Percentiles rank a stretch among this genome's conserved stretches.
phyloP scores from a whole-genome alignment of 768 basidiomycete species.

The Boletus vermiculosoides region DNA sequence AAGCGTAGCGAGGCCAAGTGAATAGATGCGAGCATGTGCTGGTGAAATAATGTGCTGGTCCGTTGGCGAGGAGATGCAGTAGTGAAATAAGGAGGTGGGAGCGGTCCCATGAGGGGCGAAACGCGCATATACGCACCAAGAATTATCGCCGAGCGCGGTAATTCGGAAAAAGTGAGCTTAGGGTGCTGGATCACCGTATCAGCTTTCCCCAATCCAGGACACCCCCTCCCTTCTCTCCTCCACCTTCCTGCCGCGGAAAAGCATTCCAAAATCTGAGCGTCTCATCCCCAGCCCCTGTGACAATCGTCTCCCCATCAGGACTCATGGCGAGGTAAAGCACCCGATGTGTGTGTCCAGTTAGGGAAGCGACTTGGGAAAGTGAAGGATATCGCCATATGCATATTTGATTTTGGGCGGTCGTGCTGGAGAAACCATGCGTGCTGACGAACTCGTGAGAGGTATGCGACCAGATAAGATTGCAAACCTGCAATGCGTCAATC shows the following conservation, averaged over 20 bases:
- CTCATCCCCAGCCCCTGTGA: conserved; percentile 97
- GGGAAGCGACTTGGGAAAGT: conserved; percentile 89
- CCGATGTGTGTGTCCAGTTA: conserved; percentile 92
- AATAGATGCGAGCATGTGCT: conserved; percentile 29
- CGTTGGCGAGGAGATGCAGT: conserved; percentile 7
- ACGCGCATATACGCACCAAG: conserved; percentile 8
- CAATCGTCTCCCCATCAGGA: conserved; percentile 96
- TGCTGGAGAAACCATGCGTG: conserved; percentile 94
- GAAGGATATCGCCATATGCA: conserved; percentile 95
- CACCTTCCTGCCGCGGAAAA: conserved; percentile 71
- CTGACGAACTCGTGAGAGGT: conserved; percentile 98
- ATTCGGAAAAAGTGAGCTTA: neutral
- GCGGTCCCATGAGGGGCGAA: neutral
- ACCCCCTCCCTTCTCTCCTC: conserved; percentile 38
- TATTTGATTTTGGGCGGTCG: conserved; percentile 93
- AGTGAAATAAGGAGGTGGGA: neutral
- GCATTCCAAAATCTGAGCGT: conserved; percentile 98
- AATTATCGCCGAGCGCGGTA: neutral
- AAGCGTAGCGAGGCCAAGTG: conserved; percentile 10
- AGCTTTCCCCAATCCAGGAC: conserved; percentile 47
- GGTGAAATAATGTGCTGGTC: conserved; percentile 22
- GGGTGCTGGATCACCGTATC: conserved; percentile 41
- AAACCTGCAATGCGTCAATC: conserved; percentile 59
- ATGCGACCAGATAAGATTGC: conserved; percentile 94
- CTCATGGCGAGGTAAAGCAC: conserved; percentile 98